Evolutionary conservation across 768 basidiomycete species (phyloP), one percentile per base, ranked within the genome.

Genomic region (Termitomyces bulborhizus): DNA sequence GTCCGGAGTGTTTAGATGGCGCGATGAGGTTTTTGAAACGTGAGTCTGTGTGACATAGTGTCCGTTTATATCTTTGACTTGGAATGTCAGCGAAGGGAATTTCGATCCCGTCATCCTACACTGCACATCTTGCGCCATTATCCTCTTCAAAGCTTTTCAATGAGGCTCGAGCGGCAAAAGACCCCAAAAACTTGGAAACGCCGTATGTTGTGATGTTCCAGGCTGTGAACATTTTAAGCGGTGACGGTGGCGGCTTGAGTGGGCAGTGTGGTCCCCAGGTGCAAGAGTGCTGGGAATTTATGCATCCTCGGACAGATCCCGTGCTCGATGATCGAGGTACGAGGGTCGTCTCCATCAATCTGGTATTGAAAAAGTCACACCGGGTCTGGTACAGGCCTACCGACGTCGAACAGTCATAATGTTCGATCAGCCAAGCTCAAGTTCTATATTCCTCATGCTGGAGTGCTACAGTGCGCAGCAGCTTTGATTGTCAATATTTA

Each of bases 131-230:
- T 24, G 93, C 97, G 0, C 97, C 97, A 1, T 72, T 99, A 53
- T 93, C 95, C 4, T 97, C 95, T 2, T 89, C 93, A 3, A 98
- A 95, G 68, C 77, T 99, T 11, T 90, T 87, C 72, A 86, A 86
- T 57, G 92, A 95, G 65, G 92, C 93, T 0, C 75, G 82, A 54
- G 73, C 80, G 0, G 68, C 74, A 51, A 88, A 81, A 63, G 84
- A 81, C 58, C 71, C 81, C 34, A 91, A 90, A 68, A 81, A 84
- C 26, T 68, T 89, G 55, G 97, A 99, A 71, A 98, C 94, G 32
- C 96, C 97, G 0, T 98, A 98, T 63, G 97, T 99, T 16, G 97
- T 98, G 57, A 96, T 98, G 95, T 93, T 99, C 69, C 87, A 92
- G 65, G 90, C 93, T 8, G 89, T 93, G 58, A 95, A 93, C 60